Evolutionary conservation across 257 asterid genomes (phyloP), one percentile per base, ranked within the genome.

Genomic region (Fraxinus excelsior): DNA sequence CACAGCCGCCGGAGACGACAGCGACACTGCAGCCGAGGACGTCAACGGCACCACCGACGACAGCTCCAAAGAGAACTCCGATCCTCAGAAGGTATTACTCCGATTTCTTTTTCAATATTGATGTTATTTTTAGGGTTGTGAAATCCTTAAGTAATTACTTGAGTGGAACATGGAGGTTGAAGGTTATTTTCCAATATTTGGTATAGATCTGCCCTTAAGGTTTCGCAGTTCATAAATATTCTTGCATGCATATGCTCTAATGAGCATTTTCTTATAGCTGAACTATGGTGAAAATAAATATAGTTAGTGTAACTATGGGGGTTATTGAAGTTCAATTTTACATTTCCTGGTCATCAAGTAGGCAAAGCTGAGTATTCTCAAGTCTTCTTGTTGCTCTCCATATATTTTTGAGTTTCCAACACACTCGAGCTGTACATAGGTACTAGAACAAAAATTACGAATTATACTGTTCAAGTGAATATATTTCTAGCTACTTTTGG

Each of bases 11-110:
- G 96, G 92, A 49, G 87, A 84, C 29, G 93, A 86, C 28, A 88
- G 89, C 74, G 93, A 85, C 46, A 75, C 85, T 26, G 91, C 80
- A 12, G 75, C 82, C 16, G 91, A 89, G 82, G 89, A 86, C 21
- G 84, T 79, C 75, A 83, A 58, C 66, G 25, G 67, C 13, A 4
- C 53, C 19, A 3, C 53, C 6, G 53, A 44, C 1, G 6, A 44
- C 53, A 44, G 53, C 53, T 44, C n/a, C 53, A 44, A 12, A 13
- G 53, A 44, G 53, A 44, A 13, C 19, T 44, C n/a, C 53, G 53
- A 44, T 14, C 53, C 53, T 13, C 53, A 44, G 53, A 44, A 44
- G 53, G 53, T 44, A 14, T 14, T 44, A 12, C 19, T 44, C 19
- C 5, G 6, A 44, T 44, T 44, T 14, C 19, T 44, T 44, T 11